These are phyloP conservation scores for Nakazawaea anatomiae DNA, from an alignment of 805 yeast species.

Conservation along the genomic window DNA sequence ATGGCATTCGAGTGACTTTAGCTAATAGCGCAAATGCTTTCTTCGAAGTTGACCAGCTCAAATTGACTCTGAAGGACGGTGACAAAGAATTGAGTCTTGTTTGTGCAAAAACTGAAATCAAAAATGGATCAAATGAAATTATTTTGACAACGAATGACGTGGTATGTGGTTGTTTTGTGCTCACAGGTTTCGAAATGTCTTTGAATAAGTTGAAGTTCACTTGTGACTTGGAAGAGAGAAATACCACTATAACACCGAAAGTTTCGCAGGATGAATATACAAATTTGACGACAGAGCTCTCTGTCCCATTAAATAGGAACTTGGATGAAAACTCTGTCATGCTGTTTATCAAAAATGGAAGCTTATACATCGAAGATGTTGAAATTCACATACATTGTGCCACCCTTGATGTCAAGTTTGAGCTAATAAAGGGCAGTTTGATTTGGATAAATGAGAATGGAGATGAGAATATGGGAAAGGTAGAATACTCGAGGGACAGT, in stretches of 20 bases:
- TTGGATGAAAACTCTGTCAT: background rate
- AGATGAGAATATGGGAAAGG: background rate
- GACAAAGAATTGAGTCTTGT: conserved; percentile 8
- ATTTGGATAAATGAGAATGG: background rate
- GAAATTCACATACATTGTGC: background rate
- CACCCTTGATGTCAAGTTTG: background rate
- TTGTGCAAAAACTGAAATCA: conserved; percentile 1
- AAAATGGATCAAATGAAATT: conserved; percentile 11
- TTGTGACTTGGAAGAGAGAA: background rate
- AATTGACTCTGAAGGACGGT: conserved; percentile 11
- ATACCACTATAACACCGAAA: background rate
- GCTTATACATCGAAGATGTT: background rate
- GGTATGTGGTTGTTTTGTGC: background rate
- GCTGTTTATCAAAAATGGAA: background rate
- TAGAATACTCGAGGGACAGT: background rate
- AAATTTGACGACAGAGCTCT: background rate
- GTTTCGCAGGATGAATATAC: background rate
- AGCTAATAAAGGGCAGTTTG: background rate
- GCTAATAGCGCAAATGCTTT: conserved; percentile 19
- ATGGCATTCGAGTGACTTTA: conserved; percentile 30
- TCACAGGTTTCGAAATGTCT: background rate
- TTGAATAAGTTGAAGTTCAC: background rate
- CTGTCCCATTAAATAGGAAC: background rate
- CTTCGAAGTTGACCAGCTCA: conserved; percentile 13
- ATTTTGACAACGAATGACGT: conserved; percentile 1